Conservation (phyloP, 257 asterid genomes). For the Coffea canephora region DNA sequence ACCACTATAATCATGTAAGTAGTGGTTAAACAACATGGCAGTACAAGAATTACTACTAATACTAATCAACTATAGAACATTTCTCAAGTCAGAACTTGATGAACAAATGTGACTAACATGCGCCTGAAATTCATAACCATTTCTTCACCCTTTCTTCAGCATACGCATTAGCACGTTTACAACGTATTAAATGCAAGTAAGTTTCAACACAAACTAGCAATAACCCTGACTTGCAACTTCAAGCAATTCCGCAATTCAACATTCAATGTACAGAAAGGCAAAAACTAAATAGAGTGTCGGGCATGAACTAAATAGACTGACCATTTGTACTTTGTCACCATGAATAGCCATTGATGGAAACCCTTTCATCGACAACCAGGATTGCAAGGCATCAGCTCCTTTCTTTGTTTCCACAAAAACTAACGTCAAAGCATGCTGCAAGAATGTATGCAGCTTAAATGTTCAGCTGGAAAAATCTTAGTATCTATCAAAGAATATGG, state of each 20-base stretch:
- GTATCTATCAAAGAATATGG: neutral
- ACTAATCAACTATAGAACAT: neutral
- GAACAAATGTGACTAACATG: neutral
- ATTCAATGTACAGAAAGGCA: neutral
- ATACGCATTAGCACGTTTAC: neutral
- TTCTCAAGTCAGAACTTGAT: neutral
- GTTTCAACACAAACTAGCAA: neutral
- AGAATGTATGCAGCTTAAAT: constrained; percentile 1
- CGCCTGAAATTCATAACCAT: neutral
- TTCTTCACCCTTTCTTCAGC: neutral
- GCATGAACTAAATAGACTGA: constrained; percentile 24
- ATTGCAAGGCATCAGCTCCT: constrained; percentile 68
- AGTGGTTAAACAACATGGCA: neutral
- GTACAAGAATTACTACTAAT: neutral
- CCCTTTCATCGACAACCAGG: constrained; percentile 49
- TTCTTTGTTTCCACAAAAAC: constrained; percentile 77
- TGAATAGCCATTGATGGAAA: constrained; percentile 67
- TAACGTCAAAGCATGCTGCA: constrained; percentile 51
- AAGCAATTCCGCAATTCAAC: neutral
- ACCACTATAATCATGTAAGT: neutral
- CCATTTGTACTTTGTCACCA: constrained; percentile 80
- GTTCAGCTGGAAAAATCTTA: neutral
- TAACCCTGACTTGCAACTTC: neutral
- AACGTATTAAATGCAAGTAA: neutral
- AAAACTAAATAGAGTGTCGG: neutral